Conservation (phyloP, 2,329 filamentous ascomycete genomes). For the Trichophyton benhamiae region DNA sequence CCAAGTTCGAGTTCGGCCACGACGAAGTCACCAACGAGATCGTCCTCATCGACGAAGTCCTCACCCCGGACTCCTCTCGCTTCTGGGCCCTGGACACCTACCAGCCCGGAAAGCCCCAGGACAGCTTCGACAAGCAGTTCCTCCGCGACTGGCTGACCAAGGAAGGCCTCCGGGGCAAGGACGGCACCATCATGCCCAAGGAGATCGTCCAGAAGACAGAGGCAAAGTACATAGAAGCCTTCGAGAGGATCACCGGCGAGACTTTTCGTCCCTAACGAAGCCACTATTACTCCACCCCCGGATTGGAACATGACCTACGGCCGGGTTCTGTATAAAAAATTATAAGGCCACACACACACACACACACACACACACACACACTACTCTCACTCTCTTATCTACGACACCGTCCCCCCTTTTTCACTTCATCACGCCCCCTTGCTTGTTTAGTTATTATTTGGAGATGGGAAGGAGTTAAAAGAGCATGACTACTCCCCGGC, state of each 20-base stretch:
- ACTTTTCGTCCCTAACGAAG: conserved; percentile 6
- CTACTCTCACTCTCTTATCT: background rate
- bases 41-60: conserved; percentile 69
- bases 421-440: too few relatives aligned
- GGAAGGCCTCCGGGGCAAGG: conserved; percentile 62
- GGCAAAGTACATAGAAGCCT: conserved; percentile 65
- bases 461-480: background rate
- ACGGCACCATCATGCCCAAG: conserved; percentile 58
- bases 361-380: too few relatives aligned
- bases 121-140: conserved; percentile 81
- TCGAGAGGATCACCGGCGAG: conserved; percentile 54
- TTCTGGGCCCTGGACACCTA: conserved; percentile 75
- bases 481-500: background rate
- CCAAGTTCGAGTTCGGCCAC: conserved; percentile 65
- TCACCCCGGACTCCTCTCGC: conserved; percentile 71
- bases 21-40: conserved; percentile 54
- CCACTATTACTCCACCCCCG: background rate
- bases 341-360: conserved; percentile 1
- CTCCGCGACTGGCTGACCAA: conserved; percentile 69
- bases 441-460: background rate
- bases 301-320: conserved; percentile 2
- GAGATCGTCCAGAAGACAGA: conserved; percentile 58
- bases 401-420: background rate
- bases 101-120: conserved; percentile 59
- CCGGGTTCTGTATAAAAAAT: conserved; percentile 11